A percentile compares a stretch with the other conserved stretches of the same genome.
phyloP scores from a whole-genome alignment of 345 rosid species.

The Draba incana region DNA sequence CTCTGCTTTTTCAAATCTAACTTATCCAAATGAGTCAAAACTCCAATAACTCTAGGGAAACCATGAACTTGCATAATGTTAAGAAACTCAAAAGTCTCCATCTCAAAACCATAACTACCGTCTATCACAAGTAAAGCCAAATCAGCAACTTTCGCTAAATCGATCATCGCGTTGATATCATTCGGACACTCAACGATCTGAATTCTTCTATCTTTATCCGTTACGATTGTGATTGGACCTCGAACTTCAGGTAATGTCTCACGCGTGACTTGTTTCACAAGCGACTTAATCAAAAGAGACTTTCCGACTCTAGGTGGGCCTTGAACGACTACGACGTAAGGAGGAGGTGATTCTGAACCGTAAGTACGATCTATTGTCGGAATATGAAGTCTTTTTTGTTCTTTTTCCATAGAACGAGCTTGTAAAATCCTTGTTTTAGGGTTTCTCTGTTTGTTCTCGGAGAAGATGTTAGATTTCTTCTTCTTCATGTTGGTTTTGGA shows the following conservation, averaged over 20 bases:
- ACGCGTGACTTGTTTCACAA: constrained; percentile 73
- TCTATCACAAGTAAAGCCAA: constrained; percentile 78
- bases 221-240: constrained; percentile 79
- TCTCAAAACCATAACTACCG: constrained; percentile 92
- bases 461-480: neutral
- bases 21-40: constrained; percentile 83
- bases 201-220: constrained; percentile 75
- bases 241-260: constrained; percentile 80
- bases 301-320: constrained; percentile 93
- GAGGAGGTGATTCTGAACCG: constrained; percentile 58
- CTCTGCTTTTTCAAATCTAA: constrained; percentile 78
- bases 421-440: constrained; percentile 76
- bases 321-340: constrained; percentile 75
- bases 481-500: constrained; percentile 42
- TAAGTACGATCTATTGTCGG: constrained; percentile 72
- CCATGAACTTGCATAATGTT: constrained; percentile 66
- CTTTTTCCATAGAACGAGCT: constrained; percentile 71
- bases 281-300: constrained; percentile 73
- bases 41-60: constrained; percentile 56
- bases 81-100: constrained; percentile 89
- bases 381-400: constrained; percentile 71
- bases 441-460: constrained; percentile 32
- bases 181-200: constrained; percentile 87
- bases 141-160: constrained; percentile 81
- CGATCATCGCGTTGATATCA: constrained; percentile 88